Base-by-base conservation (phyloP, 1,139 yeast species). In the Pichia sp. region DNA sequence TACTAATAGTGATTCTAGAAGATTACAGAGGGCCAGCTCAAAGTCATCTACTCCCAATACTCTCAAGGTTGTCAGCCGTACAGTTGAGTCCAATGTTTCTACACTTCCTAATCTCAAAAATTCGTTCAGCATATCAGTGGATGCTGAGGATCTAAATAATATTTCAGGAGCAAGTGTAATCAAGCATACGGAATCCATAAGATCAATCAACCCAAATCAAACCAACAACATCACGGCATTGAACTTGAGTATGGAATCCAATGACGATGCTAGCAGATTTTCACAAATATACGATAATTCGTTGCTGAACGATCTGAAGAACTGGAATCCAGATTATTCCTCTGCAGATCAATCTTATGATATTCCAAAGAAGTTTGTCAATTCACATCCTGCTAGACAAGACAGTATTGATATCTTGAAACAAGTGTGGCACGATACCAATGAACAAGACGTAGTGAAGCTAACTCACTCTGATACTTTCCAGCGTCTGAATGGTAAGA, bases 391-490 rank as follows among this genome's bases (percentile, higher is more conserved):
- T 8, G 50, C 52, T 11, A 45, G 46, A 7, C 42, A 54, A 2
- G 57, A 60, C 19, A 52, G 55, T 38, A 50, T 51, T 13, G 51
- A 53, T 5, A 41, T 57, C 38, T 38, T 59, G 16, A 65, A 73
- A 64, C 72, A 71, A 57, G 64, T 67, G 15, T 76, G 76, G 69
- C 45, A 55, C 30, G 32, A 45, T 23, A 41, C 30, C 10, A 26
- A 70, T 31, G 55, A 56, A 50, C 56, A 54, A 11, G 49, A 52
- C 15, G 47, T 57, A 26, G 45, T 38, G 13, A 43, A 31, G 29
- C 31, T 51, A 4, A 57, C 54, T 7, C 58, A 56, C 45, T 56
- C 60, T 2, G 56, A 57, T 41, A 55, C 59, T 5, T 55, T 55
- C 45, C 40, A 55, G 47, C 47, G 57, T 49, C 29, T 56, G 57